phyloP scores from a whole-genome alignment of 2,329 filamentous ascomycete genomes.

The Diaporthe helianthi region DNA sequence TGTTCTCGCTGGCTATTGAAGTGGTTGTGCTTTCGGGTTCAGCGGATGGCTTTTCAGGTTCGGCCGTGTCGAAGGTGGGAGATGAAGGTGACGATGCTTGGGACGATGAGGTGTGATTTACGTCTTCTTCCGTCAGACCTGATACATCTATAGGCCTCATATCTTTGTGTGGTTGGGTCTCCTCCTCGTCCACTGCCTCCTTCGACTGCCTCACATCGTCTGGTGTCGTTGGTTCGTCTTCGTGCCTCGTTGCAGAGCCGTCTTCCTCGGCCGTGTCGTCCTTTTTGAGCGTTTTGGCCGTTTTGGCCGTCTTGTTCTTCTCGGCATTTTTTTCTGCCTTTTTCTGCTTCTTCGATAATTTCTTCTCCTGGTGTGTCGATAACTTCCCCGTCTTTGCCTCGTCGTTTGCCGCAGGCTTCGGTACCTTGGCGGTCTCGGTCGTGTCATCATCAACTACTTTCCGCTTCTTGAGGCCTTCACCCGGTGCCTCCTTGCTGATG shows the following conservation, averaged over 20 bases:
- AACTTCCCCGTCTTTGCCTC: slow-evolving; percentile 36
- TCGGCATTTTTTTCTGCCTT: slow-evolving; percentile 37
- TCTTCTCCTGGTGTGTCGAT: slow-evolving; percentile 34
- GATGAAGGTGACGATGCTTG: slow-evolving; percentile 63
- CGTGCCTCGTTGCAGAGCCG: slow-evolving; percentile 53
- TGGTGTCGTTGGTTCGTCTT: slow-evolving; percentile 25
- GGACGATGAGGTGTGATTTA: slow-evolving; percentile 49
- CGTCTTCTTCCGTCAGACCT: slow-evolving; percentile 56
- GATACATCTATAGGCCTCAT: slow-evolving; percentile 54
- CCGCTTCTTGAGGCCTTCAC: slow-evolving; percentile 66
- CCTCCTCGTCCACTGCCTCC: slow-evolving; percentile 41
- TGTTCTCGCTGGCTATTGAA: slow-evolving; percentile 71
- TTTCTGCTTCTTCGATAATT: slow-evolving; percentile 39
- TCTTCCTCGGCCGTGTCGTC: slow-evolving; percentile 26
- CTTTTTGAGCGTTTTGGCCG: slow-evolving; percentile 28
- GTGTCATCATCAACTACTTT: slow-evolving; percentile 47
- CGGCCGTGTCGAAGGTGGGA: slow-evolving; percentile 64
- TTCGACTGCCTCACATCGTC: slow-evolving; percentile 36
- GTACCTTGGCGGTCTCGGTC: slow-evolving; percentile 62
- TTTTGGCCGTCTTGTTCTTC: slow-evolving; percentile 37
- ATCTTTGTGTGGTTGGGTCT: slow-evolving; percentile 40
- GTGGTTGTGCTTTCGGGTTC: slow-evolving; percentile 67
- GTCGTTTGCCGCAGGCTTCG: slow-evolving; percentile 41
- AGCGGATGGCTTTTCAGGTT: slow-evolving; percentile 47
- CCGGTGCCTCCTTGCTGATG: slow-evolving; percentile 66